Evolutionary conservation across 192 early-diverging fungal genomes (phyloP).

Genomic region (Jimgerdemannia lactiflua): DNA sequence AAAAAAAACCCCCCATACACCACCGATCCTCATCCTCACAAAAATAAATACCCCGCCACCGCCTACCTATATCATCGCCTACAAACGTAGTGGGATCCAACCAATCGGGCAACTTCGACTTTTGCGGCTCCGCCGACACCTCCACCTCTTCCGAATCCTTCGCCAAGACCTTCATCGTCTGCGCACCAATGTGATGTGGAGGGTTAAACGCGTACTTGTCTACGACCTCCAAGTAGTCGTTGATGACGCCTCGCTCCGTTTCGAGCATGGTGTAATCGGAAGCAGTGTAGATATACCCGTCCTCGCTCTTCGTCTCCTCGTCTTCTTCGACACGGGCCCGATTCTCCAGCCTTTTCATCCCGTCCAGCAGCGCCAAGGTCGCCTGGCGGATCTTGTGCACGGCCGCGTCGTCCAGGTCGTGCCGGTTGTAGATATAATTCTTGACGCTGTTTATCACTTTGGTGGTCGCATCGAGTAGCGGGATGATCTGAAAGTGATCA

Average conservation of each 20-base stretch:
- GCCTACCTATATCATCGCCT: slow-evolving; percentile 24
- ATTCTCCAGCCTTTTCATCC: slow-evolving; percentile 46
- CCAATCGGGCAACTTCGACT: slow-evolving; percentile 25
- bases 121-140: slow-evolving; percentile 1
- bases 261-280: slow-evolving; percentile 41
- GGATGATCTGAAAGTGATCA: slow-evolving; percentile 35
- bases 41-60: neutral
- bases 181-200: slow-evolving; percentile 28
- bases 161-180: slow-evolving; percentile 20
- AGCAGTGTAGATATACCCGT: slow-evolving; percentile 47
- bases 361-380: slow-evolving; percentile 42
- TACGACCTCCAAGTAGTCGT: slow-evolving; percentile 40
- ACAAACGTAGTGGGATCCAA: slow-evolving; percentile 21
- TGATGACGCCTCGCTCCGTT: slow-evolving; percentile 39
- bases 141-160: slow-evolving; percentile 3
- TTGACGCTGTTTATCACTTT: slow-evolving; percentile 48
- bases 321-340: slow-evolving; percentile 31
- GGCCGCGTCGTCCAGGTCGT: slow-evolving; percentile 33
- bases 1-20: neutral
- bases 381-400: slow-evolving; percentile 37
- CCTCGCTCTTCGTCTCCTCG: slow-evolving; percentile 27
- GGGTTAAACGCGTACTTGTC: slow-evolving; percentile 46
- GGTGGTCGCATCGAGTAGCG: slow-evolving; percentile 44
- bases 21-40: too few species aligned
- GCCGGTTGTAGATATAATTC: slow-evolving; percentile 49